Evolutionary conservation across 306 rosid species (phyloP), one percentile per base, ranked within the genome.

Genomic region (Clitoria ternatea): DNA sequence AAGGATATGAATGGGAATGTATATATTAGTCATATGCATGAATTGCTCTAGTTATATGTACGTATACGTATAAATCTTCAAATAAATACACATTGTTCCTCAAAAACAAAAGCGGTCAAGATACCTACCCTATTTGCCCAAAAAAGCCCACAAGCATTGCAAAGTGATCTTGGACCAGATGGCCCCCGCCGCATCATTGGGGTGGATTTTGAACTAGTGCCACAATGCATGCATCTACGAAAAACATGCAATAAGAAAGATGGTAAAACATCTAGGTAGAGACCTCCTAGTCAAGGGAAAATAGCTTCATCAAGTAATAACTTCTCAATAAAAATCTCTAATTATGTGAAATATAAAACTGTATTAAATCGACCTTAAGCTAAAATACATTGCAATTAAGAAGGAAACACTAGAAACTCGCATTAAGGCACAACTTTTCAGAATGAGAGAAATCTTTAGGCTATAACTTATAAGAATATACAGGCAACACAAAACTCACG

Each of bases 171-270:
- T 18, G 97, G 97, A 68, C 98, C 98, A 74, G 92, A 69, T 60
- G 98, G 98, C 20, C 98, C 98, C 10, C 98, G 88, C 80, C 98
- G 92, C 98, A 92, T 92, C 98, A 92, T 92, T 59, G 98, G 98
- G 24, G 98, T 92, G 22, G 83, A 80, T 80, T 90, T 90, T 44
- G 96, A 90, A 79, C 97, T 92, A 77, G 33, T 81, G 80, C 98
- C 96, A 24, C 98, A 92, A 57, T 92, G 94, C 1, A 85, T 85
- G 59, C 98, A 92, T 72, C 98, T 92, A 74, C 61, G n/a, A 84
- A 20, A 73, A 53, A 72, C 52, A 72, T 12, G 60, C 66, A 82
- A 48, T 77, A 47, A 75, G 50, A 35, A 80, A 45, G 39, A 40
- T 15, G 35, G 63, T 77, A 11, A 70, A 65, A 50, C 17, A 24